These are phyloP conservation scores for Entamoeba histolytica DNA, from an alignment of 208 protist species.

Conservation along the genomic window DNA sequence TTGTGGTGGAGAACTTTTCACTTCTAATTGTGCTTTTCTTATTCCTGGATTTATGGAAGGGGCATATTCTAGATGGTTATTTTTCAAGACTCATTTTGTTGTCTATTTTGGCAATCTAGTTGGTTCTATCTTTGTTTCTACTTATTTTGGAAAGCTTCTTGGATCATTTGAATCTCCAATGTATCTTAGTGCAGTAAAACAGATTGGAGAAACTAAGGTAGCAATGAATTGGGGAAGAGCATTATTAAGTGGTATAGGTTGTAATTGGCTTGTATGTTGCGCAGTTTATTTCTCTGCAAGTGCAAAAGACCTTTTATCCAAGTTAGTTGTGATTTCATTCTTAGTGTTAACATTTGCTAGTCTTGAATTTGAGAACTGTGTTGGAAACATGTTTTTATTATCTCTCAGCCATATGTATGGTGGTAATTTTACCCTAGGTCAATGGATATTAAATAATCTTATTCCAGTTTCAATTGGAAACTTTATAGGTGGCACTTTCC, in stretches of 20 bases:
- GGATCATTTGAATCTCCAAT: background rate
- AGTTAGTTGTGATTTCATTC: background rate
- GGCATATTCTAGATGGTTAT: background rate
- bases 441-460: background rate
- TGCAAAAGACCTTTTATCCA: background rate
- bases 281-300: background rate
- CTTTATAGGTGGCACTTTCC: background rate
- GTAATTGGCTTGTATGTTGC: slow-evolving; percentile 1
- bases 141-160: background rate
- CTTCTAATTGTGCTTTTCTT: background rate
- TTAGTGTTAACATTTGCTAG: background rate
- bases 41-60: background rate
- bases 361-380: background rate
- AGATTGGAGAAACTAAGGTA: background rate
- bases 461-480: background rate
- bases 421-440: background rate
- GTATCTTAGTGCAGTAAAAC: background rate
- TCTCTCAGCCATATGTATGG: background rate
- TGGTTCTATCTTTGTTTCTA: background rate
- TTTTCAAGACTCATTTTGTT: background rate
- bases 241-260: background rate
- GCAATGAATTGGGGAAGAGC: background rate
- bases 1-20: background rate
- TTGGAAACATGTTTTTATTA: background rate
- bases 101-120: background rate